These are phyloP conservation scores for Piloderma croceum DNA, from an alignment of 768 basidiomycete species.

Conservation along the genomic window DNA sequence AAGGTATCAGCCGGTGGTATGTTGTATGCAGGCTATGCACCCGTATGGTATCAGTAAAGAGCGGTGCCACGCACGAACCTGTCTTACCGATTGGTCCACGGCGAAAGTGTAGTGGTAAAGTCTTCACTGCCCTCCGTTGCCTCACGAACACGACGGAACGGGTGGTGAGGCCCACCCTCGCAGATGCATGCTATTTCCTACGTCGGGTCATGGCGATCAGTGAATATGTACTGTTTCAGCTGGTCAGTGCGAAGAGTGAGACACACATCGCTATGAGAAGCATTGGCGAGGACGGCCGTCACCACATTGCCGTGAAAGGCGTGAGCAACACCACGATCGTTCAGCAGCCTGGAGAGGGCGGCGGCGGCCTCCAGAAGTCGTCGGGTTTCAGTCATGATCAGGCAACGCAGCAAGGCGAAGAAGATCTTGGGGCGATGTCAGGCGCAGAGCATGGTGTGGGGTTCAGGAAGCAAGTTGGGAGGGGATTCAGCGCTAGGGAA, in stretches of 20 bases:
- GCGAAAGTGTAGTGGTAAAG: slow-evolving; percentile 63
- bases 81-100: slow-evolving; percentile 80
- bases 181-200: slow-evolving; percentile 87
- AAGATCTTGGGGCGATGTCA: slow-evolving; percentile 30
- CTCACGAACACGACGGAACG: slow-evolving; percentile 77
- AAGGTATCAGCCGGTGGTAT: slow-evolving; percentile 70
- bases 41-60: slow-evolving; percentile 8
- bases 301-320: slow-evolving; percentile 78
- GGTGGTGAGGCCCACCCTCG: slow-evolving; percentile 65
- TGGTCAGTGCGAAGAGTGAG: slow-evolving; percentile 3
- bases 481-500: too few species aligned
- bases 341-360: slow-evolving; percentile 65
- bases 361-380: slow-evolving; percentile 74
- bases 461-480: too few species aligned
- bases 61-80: slow-evolving; percentile 1
- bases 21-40: slow-evolving; percentile 60
- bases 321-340: slow-evolving; percentile 55
- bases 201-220: slow-evolving; percentile 7
- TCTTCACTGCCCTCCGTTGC: slow-evolving; percentile 60
- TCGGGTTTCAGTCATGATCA: slow-evolving; percentile 65
- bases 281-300: slow-evolving; percentile 63
- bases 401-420: slow-evolving; percentile 19
- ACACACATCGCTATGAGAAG: slow-evolving; percentile 61
- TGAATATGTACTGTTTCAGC: slow-evolving; percentile 9
- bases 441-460: slow-evolving; percentile 52